Conservation (phyloP, 345 rosid species). For the Garcia nutans region DNA sequence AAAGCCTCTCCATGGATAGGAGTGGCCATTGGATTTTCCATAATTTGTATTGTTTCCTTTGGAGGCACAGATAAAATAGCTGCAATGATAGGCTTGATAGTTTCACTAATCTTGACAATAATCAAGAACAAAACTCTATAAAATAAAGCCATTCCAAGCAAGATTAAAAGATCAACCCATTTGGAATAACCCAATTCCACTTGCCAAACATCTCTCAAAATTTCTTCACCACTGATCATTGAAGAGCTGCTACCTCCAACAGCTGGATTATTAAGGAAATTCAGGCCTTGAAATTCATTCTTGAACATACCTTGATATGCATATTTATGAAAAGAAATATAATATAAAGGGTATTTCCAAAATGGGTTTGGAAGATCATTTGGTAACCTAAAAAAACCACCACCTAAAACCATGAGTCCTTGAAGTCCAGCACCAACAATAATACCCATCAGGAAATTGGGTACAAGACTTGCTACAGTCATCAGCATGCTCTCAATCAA, state of each 20-base stretch:
- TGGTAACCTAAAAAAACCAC: conserved; percentile 53
- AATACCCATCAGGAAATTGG: conserved; percentile 52
- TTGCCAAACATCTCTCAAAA: conserved; percentile 43
- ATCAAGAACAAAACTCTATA: conserved; percentile 41
- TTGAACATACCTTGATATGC: conserved; percentile 20
- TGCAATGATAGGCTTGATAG: conserved; percentile 24
- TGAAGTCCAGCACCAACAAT: conserved; percentile 55
- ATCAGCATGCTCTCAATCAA: conserved; percentile 58
- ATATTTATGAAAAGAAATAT: conserved; percentile 36
- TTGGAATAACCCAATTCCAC: conserved; percentile 50
- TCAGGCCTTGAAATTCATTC: conserved; percentile 39
- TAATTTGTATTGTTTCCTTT: conserved; percentile 9
- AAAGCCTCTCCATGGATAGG: conserved; percentile 6
- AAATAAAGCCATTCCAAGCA: conserved; percentile 39
- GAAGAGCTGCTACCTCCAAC: background rate
- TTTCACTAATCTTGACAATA: conserved; percentile 33
- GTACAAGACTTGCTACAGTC: conserved; percentile 51
- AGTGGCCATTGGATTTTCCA: conserved; percentile 9
- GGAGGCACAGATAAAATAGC: background rate
- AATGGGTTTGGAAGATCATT: conserved; percentile 41
- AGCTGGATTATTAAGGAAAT: conserved; percentile 7
- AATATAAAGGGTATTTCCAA: conserved; percentile 49
- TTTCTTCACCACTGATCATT: conserved; percentile 26
- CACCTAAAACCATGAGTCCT: conserved; percentile 46
- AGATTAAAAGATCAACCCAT: conserved; percentile 47